A percentile compares a stretch with the other conserved stretches of the same genome.
These are phyloP conservation scores for Trichopus zeylanicus DNA, from an alignment of 116 monocot species.

Conservation along the genomic window DNA sequence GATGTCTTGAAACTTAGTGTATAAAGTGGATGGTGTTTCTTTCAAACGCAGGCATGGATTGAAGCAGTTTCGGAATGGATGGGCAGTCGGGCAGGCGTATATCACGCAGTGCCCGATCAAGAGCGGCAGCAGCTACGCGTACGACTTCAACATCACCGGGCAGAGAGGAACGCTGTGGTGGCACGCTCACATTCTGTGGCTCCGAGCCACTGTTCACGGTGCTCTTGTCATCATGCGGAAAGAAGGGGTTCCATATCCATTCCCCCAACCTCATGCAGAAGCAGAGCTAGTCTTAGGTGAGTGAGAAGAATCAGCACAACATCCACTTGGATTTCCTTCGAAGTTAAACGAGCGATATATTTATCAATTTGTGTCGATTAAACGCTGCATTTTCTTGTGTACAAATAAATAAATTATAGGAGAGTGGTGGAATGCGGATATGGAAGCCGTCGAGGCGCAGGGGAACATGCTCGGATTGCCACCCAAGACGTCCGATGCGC, in stretches of 20 bases:
- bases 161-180: slow-evolving; percentile 71
- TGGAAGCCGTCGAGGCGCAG: slow-evolving; percentile 35
- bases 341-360: no score
- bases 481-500: slow-evolving; percentile 66
- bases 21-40: slow-evolving; percentile 50
- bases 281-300: slow-evolving; percentile 37
- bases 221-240: slow-evolving; percentile 58
- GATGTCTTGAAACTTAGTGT: no score
- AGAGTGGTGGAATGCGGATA: slow-evolving; percentile 79
- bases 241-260: slow-evolving; percentile 44
- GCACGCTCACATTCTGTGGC: slow-evolving; percentile 74
- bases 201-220: slow-evolving; percentile 62
- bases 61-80: slow-evolving; percentile 62
- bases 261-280: slow-evolving; percentile 45
- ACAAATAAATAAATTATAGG: slow-evolving; percentile 17
- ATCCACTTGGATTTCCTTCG: no score
- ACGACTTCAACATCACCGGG: slow-evolving; percentile 46
- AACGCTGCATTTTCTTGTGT: no score
- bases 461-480: slow-evolving; percentile 41
- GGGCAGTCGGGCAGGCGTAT: slow-evolving; percentile 66
- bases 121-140: slow-evolving; percentile 34
- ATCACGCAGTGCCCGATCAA: slow-evolving; percentile 63
- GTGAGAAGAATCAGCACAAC: background rate
- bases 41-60: slow-evolving; percentile 69
- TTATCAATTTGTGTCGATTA: no score